Percentiles rank a stretch among this genome's conserved stretches.
Evolutionary conservation across 2,329 filamentous ascomycete species (phyloP).

Genomic region (Periglandula ipomoeae): DNA sequence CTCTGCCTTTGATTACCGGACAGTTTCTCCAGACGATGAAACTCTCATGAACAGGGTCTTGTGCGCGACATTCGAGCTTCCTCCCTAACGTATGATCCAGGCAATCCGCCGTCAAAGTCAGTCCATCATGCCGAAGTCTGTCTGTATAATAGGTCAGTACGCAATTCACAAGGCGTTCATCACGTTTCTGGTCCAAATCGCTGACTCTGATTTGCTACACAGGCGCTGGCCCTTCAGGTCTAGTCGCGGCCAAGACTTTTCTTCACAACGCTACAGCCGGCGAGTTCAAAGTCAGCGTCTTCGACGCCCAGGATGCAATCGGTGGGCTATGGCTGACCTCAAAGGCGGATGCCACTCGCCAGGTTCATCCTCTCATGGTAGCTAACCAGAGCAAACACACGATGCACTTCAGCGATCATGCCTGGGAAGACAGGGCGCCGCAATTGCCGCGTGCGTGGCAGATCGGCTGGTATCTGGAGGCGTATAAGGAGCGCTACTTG

Average conservation of each 20-base stretch:
- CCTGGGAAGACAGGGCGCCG: conserved; percentile 54
- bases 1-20: no score
- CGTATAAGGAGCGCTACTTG: conserved; percentile 53
- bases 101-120: neutral
- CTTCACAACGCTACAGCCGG: conserved; percentile 46
- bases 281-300: conserved; percentile 59
- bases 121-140: neutral
- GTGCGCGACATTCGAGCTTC: neutral
- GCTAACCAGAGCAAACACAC: conserved; percentile 73
- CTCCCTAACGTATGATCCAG: neutral
- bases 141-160: conserved; percentile 2
- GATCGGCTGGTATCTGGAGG: conserved; percentile 62
- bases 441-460: conserved; percentile 70
- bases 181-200: neutral
- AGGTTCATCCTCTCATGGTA: conserved; percentile 58
- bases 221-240: conserved; percentile 62
- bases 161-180: no score
- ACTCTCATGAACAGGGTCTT: no score
- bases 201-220: conserved; percentile 5
- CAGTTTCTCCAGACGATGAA: no score
- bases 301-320: conserved; percentile 55
- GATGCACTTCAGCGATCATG: conserved; percentile 61
- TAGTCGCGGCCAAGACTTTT: conserved; percentile 65
- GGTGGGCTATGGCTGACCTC: conserved; percentile 69
- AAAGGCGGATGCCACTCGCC: conserved; percentile 36